Conservation (phyloP, 257 asterid genomes). For the Solanum appendiculatum region DNA sequence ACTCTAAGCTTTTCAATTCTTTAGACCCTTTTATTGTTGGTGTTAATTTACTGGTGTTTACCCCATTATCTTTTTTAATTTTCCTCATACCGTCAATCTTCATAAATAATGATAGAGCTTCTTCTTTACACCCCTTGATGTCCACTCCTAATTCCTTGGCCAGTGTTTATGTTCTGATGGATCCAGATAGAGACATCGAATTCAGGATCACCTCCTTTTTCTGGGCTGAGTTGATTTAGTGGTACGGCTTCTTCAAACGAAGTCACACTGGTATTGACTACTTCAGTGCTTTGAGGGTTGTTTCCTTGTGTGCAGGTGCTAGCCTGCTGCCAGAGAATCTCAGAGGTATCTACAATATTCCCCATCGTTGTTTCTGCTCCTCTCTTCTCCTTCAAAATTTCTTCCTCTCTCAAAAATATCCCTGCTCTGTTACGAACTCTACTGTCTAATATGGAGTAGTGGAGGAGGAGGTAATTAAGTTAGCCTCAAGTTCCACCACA, state of each 20-base stretch:
- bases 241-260: neutral
- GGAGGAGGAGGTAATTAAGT: neutral
- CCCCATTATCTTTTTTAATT: neutral
- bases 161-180: neutral
- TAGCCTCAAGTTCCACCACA: neutral
- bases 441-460: neutral
- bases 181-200: neutral
- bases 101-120: neutral
- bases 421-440: neutral
- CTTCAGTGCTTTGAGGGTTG: neutral
- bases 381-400: neutral
- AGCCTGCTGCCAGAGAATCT: neutral
- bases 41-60: neutral
- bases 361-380: neutral
- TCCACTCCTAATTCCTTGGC: neutral
- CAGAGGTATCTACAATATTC: neutral
- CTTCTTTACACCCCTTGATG: neutral
- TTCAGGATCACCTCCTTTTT: neutral
- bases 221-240: neutral
- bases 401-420: neutral
- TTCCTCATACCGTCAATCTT: neutral
- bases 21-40: neutral
- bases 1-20: neutral
- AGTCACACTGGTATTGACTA: neutral
- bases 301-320: neutral